A percentile compares a stretch with the other conserved stretches of the same genome.
phyloP scores from a whole-genome alignment of 345 rosid genomes.

The Citrus medica region DNA sequence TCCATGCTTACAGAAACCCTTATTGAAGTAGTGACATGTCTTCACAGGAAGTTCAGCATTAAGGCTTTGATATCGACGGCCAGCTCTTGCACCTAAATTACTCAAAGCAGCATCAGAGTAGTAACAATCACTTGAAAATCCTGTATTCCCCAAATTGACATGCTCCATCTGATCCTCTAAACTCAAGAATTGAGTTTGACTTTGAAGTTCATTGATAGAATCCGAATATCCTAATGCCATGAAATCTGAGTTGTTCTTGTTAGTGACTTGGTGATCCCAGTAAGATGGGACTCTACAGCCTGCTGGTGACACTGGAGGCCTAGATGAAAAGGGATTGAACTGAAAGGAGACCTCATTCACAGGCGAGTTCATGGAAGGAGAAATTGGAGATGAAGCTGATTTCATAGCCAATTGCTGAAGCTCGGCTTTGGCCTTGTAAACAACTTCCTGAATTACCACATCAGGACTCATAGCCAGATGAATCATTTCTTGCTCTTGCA shows the following conservation, averaged over 20 bases:
- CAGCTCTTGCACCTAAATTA: conserved; percentile 22
- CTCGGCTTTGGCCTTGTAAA: conserved; percentile 42
- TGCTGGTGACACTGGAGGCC: conserved; percentile 14
- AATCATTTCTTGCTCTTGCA: conserved; percentile 44
- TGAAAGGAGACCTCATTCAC: conserved; percentile 19
- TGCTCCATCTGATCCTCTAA: conserved; percentile 45
- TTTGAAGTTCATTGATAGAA: conserved; percentile 24
- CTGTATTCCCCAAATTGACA: conserved; percentile 21
- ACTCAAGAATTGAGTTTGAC: conserved; percentile 34
- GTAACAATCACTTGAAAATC: conserved; percentile 31
- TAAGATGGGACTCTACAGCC: conserved; percentile 20
- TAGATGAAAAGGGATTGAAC: conserved; percentile 23
- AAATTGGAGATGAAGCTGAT: conserved; percentile 25
- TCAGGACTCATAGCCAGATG: conserved; percentile 44
- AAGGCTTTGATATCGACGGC: conserved; percentile 20
- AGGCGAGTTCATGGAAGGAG: conserved; percentile 31
- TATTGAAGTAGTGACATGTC: conserved; percentile 59
- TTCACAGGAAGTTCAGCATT: conserved; percentile 40
- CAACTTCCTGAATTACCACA: conserved; percentile 37
- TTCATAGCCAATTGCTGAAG: conserved; percentile 31
- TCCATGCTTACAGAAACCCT: conserved; percentile 69
- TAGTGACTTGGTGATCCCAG: conserved; percentile 26
- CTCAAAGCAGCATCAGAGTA: conserved; percentile 28
- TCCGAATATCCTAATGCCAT: conserved; percentile 24
- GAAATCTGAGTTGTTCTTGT: conserved; percentile 24